phyloP scores from a whole-genome alignment of 257 asterid species.

The Eustoma russellianum region DNA sequence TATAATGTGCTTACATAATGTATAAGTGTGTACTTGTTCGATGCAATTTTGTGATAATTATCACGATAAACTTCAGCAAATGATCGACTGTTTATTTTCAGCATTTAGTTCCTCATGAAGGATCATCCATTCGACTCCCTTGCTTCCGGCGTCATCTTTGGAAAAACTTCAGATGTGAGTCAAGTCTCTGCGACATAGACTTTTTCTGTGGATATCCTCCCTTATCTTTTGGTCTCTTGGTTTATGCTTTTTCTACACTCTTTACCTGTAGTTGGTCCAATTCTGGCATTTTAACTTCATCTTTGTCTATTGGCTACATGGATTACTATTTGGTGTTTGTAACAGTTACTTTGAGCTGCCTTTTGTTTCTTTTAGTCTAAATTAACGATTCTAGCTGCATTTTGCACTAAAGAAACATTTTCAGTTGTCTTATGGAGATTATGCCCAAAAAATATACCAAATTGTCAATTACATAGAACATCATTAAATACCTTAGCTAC shows the following conservation, averaged over 20 bases:
- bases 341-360: neutral
- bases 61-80: too few species aligned
- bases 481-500: too few species aligned
- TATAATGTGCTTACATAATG: too few species aligned
- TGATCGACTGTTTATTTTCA: constrained; percentile 14
- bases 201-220: neutral
- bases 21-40: too few species aligned
- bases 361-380: too few species aligned
- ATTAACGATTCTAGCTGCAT: too few species aligned
- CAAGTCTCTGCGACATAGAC: neutral
- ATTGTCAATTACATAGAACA: too few species aligned
- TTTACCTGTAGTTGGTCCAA: neutral
- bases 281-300: neutral
- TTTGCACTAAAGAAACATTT: too few species aligned
- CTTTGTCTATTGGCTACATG: neutral
- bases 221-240: too few species aligned
- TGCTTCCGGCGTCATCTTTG: constrained; percentile 26
- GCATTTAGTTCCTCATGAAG: constrained; percentile 37
- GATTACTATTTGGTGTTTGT: neutral
- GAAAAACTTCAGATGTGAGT: constrained; percentile 55
- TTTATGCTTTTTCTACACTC: neutral
- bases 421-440: too few species aligned
- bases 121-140: constrained; percentile 25
- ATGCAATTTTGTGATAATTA: too few species aligned
- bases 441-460: too few species aligned